phyloP scores from a whole-genome alignment of 176 grass and related monocot genomes.

The Eremochloa ophiuroides region DNA sequence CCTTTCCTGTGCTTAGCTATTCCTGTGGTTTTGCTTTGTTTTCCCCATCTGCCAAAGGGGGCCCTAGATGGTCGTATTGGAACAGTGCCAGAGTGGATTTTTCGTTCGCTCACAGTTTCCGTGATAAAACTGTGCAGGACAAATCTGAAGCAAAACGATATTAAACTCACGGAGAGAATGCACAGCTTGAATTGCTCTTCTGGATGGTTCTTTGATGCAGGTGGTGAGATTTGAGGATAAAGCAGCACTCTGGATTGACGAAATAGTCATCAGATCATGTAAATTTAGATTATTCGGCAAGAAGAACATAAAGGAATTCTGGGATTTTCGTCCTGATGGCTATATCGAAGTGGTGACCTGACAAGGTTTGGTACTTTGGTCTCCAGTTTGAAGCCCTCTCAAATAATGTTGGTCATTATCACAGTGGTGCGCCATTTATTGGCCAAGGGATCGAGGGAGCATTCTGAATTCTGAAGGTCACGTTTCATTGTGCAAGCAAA shows the following conservation, averaged over 20 bases:
- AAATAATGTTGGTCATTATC: no score
- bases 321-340: neutral
- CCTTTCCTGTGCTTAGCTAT: no score
- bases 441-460: no score
- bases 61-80: neutral
- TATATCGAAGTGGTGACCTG: neutral
- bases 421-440: no score
- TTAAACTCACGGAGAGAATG: neutral
- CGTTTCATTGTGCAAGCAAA: no score
- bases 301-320: neutral
- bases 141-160: neutral
- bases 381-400: no score
- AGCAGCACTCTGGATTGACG: neutral
- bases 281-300: neutral
- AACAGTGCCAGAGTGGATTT: neutral
- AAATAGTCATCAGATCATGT: neutral
- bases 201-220: neutral
- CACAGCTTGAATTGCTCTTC: constrained; percentile 7
- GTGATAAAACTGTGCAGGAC: neutral
- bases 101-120: neutral
- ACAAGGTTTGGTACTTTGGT: no score
- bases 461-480: no score
- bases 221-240: neutral
- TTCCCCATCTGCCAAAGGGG: no score
- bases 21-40: no score